A percentile compares a stretch with the other conserved stretches of the same genome.
These are phyloP conservation scores for Metschnikowia similis DNA, from an alignment of 805 yeast genomes.

Conservation along the genomic window DNA sequence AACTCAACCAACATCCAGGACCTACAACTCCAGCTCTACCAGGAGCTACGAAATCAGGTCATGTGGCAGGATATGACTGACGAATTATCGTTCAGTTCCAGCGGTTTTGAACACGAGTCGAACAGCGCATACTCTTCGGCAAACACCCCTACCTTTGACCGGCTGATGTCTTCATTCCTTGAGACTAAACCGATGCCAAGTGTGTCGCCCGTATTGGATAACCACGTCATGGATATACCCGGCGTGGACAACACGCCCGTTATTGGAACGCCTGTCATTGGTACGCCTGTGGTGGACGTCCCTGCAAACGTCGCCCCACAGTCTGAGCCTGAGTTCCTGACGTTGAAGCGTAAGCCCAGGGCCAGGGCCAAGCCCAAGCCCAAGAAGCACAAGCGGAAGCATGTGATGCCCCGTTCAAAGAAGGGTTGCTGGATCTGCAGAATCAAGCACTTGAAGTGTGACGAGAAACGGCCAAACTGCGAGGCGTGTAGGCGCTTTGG, in stretches of 20 bases:
- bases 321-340: neutral
- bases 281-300: neutral
- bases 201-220: neutral
- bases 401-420: constrained; percentile 38
- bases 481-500: constrained; percentile 36
- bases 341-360: neutral
- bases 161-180: neutral
- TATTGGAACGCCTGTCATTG: no score
- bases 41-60: constrained; percentile 10
- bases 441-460: constrained; percentile 43
- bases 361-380: constrained; percentile 8
- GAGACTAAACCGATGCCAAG: neutral
- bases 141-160: constrained; percentile 14
- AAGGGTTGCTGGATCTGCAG: constrained; percentile 46
- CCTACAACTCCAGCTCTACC: constrained; percentile 8
- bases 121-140: constrained; percentile 12
- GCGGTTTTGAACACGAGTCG: constrained; percentile 16
- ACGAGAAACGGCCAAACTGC: constrained; percentile 37
- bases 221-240: no score
- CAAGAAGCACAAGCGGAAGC: constrained; percentile 36
- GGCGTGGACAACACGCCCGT: no score
- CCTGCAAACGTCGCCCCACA: neutral
- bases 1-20: constrained; percentile 3
- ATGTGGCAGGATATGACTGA: constrained; percentile 10
- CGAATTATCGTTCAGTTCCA: constrained; percentile 11